These are phyloP conservation scores for Penicillium sp. DNA, from an alignment of 2,329 filamentous ascomycete genomes.

Conservation along the genomic window DNA sequence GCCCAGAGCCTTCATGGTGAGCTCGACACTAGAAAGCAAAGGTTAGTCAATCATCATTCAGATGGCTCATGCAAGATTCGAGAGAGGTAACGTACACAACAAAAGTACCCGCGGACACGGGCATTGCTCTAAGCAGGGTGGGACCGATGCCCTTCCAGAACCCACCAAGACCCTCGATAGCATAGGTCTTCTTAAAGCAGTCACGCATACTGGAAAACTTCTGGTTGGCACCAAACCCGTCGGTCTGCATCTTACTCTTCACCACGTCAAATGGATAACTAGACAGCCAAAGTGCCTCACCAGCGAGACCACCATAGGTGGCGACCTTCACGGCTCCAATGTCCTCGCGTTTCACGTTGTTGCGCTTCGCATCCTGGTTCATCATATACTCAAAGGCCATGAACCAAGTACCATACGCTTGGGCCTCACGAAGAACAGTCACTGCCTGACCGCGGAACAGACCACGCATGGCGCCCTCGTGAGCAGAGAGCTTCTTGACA, in stretches of 20 bases:
- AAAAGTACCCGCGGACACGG: constrained; percentile 96
- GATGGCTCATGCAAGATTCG: background rate
- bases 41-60: constrained; percentile 9
- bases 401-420: constrained; percentile 97
- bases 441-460: constrained; percentile 87
- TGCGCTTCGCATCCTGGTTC: constrained; percentile 81
- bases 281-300: constrained; percentile 87
- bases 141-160: constrained; percentile 96
- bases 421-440: constrained; percentile 83
- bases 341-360: constrained; percentile 71
- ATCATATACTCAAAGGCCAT: constrained; percentile 93
- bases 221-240: constrained; percentile 75
- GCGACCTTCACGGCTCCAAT: constrained; percentile 85
- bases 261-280: constrained; percentile 97
- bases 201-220: constrained; percentile 81
- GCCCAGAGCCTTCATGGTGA: constrained; percentile 48
- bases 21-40: constrained; percentile 39
- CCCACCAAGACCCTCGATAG: constrained; percentile 71
- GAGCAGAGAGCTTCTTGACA: constrained; percentile 74
- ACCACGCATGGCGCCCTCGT: constrained; percentile 68
- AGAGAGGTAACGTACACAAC: constrained; percentile 60
- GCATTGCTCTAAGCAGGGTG: constrained; percentile 91
- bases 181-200: constrained; percentile 82
- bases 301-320: constrained; percentile 86
- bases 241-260: constrained; percentile 99